Evolutionary conservation across 352 stramenopile genomes (phyloP).

Genomic region (Pythium volutum): DNA sequence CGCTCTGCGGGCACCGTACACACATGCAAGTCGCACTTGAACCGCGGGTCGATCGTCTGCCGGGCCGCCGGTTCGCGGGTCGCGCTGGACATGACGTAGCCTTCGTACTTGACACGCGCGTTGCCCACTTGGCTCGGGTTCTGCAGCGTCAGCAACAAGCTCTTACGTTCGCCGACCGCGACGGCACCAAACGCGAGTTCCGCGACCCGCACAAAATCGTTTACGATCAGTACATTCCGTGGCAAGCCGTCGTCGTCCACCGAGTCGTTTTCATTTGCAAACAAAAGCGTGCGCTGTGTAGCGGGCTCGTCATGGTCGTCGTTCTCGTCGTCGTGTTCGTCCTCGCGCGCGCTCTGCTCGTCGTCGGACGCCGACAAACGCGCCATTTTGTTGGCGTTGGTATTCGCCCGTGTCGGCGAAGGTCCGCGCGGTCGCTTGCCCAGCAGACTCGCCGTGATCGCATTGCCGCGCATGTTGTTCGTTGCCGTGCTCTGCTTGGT

Average conservation of each 20-base stretch:
- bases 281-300: slow-evolving; percentile 20
- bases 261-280: slow-evolving; percentile 1
- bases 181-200: slow-evolving; percentile 57
- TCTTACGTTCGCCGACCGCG: slow-evolving; percentile 42
- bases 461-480: not conserved
- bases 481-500: slow-evolving; percentile 1
- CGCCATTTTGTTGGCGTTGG: slow-evolving; percentile 5
- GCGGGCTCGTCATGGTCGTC: not conserved
- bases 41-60: slow-evolving; percentile 29
- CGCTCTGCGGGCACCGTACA: slow-evolving; percentile 62
- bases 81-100: slow-evolving; percentile 38
- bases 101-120: slow-evolving; percentile 68
- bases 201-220: slow-evolving; percentile 36
- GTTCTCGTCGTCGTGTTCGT: not conserved
- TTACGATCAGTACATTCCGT: slow-evolving; percentile 37
- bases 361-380: not conserved
- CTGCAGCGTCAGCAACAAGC: slow-evolving; percentile 42
- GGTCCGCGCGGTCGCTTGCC: slow-evolving; percentile 18
- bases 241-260: slow-evolving; percentile 5
- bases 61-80: slow-evolving; percentile 10
- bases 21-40: slow-evolving; percentile 71
- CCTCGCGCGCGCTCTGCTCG: not conserved
- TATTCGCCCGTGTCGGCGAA: slow-evolving; percentile 11
- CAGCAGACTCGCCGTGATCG: slow-evolving; percentile 7
- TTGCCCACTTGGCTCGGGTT: slow-evolving; percentile 62